phyloP scores from a whole-genome alignment of 176 grass and related monocot genomes.

The Alloteropsis semialata region DNA sequence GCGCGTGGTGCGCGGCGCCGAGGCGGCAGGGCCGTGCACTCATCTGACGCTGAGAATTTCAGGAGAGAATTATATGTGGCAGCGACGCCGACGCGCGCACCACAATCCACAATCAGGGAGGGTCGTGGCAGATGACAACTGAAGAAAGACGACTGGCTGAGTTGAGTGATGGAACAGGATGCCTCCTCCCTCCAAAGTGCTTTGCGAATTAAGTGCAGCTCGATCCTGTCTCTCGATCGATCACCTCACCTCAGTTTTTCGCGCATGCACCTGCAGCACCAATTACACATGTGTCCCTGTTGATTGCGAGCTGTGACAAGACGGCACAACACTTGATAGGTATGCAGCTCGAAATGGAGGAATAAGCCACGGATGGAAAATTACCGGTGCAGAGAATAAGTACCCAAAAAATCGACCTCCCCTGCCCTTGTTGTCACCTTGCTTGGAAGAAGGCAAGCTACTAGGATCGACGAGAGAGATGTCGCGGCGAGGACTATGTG shows the following conservation, averaged over 20 bases:
- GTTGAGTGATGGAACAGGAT: constrained; percentile 43
- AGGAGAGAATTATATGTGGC: neutral
- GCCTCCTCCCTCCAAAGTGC: neutral
- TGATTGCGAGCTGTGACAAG: constrained; percentile 7
- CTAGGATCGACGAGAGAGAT: neutral
- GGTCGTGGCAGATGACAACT: neutral
- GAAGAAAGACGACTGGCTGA: neutral
- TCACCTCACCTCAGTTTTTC: neutral
- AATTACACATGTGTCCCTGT: neutral
- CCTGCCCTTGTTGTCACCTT: neutral
- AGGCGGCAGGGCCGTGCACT: constrained; percentile 40
- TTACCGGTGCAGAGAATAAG: constrained; percentile 2
- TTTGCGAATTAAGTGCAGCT: constrained; percentile 7
- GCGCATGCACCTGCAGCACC: neutral
- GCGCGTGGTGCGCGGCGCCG: constrained; percentile 15
- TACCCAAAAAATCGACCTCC: neutral
- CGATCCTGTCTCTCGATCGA: neutral
- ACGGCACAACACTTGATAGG: neutral
- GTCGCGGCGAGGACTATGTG: neutral
- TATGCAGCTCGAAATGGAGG: neutral
- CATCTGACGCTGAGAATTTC: constrained; percentile 31
- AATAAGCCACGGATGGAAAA: neutral
- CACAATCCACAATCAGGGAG: no score
- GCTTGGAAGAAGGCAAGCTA: neutral
- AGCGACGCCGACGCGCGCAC: neutral